Percentiles rank a stretch among this genome's conserved stretches.
These are phyloP conservation scores for Sicyos baderoa DNA, from an alignment of 306 rosid species.

Conservation along the genomic window DNA sequence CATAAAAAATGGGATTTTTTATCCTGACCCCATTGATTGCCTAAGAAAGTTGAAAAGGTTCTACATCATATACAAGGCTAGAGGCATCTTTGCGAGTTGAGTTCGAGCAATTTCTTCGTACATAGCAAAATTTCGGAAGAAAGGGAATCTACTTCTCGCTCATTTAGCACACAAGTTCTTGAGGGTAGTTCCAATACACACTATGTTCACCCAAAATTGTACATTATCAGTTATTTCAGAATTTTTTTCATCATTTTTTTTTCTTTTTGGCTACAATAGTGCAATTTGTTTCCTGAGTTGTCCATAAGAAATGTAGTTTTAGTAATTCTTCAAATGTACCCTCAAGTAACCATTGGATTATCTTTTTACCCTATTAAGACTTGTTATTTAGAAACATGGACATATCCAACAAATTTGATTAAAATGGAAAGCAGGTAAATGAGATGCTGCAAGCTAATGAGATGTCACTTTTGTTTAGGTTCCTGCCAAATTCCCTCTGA, in stretches of 20 bases:
- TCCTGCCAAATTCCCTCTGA: neutral
- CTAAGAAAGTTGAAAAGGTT: constrained; percentile 21
- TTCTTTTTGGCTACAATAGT: constrained; percentile 21
- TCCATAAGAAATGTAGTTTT: constrained; percentile 13
- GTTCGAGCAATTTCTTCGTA: constrained; percentile 47
- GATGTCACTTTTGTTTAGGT: neutral
- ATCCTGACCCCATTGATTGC: constrained; percentile 32
- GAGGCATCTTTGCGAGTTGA: constrained; percentile 33
- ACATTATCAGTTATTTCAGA: constrained; percentile 75
- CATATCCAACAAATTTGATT: neutral
- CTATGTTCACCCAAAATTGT: constrained; percentile 46
- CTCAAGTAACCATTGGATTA: neutral
- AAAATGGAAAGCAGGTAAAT: neutral
- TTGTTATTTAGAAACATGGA: neutral
- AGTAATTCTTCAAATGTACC: constrained; percentile 12
- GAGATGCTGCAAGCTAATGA: neutral
- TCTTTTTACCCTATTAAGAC: neutral
- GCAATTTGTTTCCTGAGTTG: constrained; percentile 20
- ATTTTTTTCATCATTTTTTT: constrained; percentile 33
- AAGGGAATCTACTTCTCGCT: constrained; percentile 25
- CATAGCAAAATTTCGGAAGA: constrained; percentile 38
- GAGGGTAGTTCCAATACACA: constrained; percentile 27
- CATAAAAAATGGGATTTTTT: constrained; percentile 27
- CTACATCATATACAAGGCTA: neutral
- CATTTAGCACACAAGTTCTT: constrained; percentile 46